Base-by-base conservation (phyloP, 306 rosid species). In the Vigna unguiculata region DNA sequence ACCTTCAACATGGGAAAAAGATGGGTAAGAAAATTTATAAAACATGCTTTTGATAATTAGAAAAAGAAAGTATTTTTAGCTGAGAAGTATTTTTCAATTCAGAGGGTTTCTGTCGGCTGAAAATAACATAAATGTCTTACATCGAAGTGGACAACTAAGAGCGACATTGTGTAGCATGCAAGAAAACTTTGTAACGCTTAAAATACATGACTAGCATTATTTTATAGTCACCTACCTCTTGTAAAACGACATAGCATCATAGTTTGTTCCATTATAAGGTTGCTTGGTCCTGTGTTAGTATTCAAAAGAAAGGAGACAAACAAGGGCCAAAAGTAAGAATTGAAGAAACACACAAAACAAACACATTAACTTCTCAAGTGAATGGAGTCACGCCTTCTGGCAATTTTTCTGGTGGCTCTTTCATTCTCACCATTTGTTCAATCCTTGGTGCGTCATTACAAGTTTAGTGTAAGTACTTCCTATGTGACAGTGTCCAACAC, bases 391-490 rank as follows among this genome's bases (percentile, higher is more conserved):
- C 72, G 80, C 55, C 65, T 87, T 77, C 69, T 74, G 62, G 52
- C 80, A 57, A 41, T 84, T 15, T 34, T 92, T 54, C 77, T 88
- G 66, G 49, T 85, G 61, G 81, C 82, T 73, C 80, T 89, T 77
- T 64, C 80, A 45, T 82, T 60, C 74, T 87, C 88, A 2, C 74
- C 77, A 13, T 63, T 71, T 51, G 88, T 80, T 65, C 72, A 85
- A 0, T 80, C 88, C 70, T 78, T 81, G 86, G 89, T 87, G 72
- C 94, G 90, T 48, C 91, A 86, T 60, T 89, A 89, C 75, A 77
- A 86, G 52, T 89, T 93, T 62, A 61, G 62, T 65, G 93, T 86
- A 87, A 90, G 92, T 83, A 60, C 60, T 66, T 83, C 72, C 47
- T 30, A 60, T 67, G 52, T 66, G 40, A 16, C 61, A 67, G 9